phyloP scores from a whole-genome alignment of 768 basidiomycete species.

The Austroboletus festivus region DNA sequence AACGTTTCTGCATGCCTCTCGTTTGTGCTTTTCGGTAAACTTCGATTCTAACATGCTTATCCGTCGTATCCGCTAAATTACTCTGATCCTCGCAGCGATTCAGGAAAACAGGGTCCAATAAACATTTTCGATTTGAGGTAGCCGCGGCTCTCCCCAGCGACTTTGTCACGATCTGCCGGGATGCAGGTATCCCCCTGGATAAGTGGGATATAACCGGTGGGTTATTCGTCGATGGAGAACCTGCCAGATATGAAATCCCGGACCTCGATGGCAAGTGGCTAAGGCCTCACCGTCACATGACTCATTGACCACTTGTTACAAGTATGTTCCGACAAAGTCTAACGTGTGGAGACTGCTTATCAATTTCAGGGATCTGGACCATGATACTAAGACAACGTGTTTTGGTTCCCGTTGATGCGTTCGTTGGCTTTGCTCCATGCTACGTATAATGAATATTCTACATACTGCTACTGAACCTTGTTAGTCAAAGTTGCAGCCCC shows the following conservation, averaged over 20 bases:
- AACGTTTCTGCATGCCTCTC: slow-evolving; percentile 61
- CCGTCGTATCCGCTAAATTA: not conserved
- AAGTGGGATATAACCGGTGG: slow-evolving; percentile 41
- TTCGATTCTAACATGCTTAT: not conserved
- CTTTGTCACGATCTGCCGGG: slow-evolving; percentile 49
- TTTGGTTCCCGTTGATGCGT: slow-evolving; percentile 12
- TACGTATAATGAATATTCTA: slow-evolving; percentile 9
- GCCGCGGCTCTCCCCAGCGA: slow-evolving; percentile 56
- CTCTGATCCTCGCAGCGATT: slow-evolving; percentile 41
- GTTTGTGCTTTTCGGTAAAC: slow-evolving; percentile 54
- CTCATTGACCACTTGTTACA: slow-evolving; percentile 7
- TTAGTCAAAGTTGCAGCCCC: slow-evolving; percentile 24
- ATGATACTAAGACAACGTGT: slow-evolving; percentile 16
- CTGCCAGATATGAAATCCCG: slow-evolving; percentile 33
- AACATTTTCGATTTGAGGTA: slow-evolving; percentile 51
- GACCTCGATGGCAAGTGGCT: slow-evolving; percentile 40
- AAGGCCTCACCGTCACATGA: slow-evolving; percentile 14
- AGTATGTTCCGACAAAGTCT: slow-evolving; percentile 5
- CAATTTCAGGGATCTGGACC: slow-evolving; percentile 6
- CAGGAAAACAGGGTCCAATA: slow-evolving; percentile 39
- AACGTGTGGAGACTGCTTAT: not conserved
- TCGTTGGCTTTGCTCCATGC: slow-evolving; percentile 8
- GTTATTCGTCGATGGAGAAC: slow-evolving; percentile 42
- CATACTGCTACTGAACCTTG: slow-evolving; percentile 20
- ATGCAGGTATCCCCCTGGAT: slow-evolving; percentile 42